Evolutionary conservation across 257 asterid genomes (phyloP).

Genomic region (Solanum medicagineum): DNA sequence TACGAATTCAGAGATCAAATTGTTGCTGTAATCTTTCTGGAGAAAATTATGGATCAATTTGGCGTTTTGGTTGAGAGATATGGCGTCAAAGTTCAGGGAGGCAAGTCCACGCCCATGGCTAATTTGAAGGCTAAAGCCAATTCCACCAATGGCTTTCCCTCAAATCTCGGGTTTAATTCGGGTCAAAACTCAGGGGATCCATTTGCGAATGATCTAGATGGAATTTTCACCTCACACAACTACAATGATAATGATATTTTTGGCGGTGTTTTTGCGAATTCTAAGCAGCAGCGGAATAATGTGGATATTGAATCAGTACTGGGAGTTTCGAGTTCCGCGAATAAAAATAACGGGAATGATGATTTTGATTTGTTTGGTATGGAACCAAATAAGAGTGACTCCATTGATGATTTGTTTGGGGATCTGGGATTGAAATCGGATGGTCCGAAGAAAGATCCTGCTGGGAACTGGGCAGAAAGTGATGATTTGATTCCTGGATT

Average conservation of each 20-base stretch:
- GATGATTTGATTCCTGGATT: constrained; percentile 57
- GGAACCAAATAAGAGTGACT: constrained; percentile 12
- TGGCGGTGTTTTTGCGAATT: constrained; percentile 27
- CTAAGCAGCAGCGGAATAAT: constrained; percentile 16
- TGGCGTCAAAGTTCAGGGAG: constrained; percentile 56
- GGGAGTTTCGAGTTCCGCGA: constrained; percentile 10
- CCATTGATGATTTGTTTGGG: constrained; percentile 48
- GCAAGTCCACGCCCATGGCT: constrained; percentile 67
- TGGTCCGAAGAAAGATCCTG: constrained; percentile 5
- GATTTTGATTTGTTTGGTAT: constrained; percentile 37
- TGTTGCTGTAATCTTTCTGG: not conserved
- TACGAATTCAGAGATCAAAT: not conserved
- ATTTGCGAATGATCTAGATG: constrained; percentile 61
- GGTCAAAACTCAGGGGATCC: constrained; percentile 7
- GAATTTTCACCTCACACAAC: constrained; percentile 25
- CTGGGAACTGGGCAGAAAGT: constrained; percentile 14
- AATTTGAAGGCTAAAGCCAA: constrained; percentile 33
- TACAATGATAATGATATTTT: constrained; percentile 34
- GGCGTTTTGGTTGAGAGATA: constrained; percentile 78
- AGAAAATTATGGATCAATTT: constrained; percentile 54
- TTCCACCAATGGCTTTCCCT: constrained; percentile 9
- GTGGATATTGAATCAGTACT: constrained; percentile 50
- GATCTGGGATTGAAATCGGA: constrained; percentile 20
- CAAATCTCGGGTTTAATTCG: constrained; percentile 5
- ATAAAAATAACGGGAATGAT: constrained; percentile 7